A percentile compares a stretch with the other conserved stretches of the same genome.
Evolutionary conservation across 2,329 filamentous ascomycete genomes (phyloP).

Genomic region (Fusarium tanahbumbuense): DNA sequence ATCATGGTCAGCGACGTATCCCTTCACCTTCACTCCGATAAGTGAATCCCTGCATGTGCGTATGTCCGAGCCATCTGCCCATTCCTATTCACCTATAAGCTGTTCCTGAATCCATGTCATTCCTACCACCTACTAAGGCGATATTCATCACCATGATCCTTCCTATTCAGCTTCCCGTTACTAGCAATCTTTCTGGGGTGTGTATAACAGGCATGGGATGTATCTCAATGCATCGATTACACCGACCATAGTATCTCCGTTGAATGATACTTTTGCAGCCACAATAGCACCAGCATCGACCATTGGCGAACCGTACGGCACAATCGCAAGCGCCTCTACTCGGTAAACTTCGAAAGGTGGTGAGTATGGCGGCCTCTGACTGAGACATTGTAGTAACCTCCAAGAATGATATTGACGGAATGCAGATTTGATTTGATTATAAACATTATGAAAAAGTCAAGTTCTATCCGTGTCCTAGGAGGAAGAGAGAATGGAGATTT

Average conservation of each 20-base stretch:
- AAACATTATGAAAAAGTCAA: accelerated
- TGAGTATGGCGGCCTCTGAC: neutral
- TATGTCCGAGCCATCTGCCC: neutral
- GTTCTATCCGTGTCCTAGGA: neutral
- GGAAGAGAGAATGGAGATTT: neutral
- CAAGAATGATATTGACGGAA: neutral
- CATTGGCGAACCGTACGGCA: neutral
- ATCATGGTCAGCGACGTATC: neutral
- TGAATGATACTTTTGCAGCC: neutral
- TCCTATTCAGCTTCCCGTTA: neutral
- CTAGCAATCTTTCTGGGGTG: neutral
- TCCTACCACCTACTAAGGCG: neutral
- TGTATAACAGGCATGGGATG: neutral
- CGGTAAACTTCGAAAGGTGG: neutral
- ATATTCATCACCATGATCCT: neutral
- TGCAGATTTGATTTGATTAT: neutral
- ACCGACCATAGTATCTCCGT: neutral
- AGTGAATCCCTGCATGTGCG: neutral
- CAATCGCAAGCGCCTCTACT: accelerated
- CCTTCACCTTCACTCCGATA: neutral
- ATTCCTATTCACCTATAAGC: neutral
- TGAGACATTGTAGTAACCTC: neutral
- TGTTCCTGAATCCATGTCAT: neutral
- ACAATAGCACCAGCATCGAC: neutral
- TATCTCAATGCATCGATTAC: neutral